Percentiles rank a stretch among this genome's conserved stretches.
phyloP scores from a whole-genome alignment of 768 basidiomycete genomes.

The Leucocoprinus sp. region DNA sequence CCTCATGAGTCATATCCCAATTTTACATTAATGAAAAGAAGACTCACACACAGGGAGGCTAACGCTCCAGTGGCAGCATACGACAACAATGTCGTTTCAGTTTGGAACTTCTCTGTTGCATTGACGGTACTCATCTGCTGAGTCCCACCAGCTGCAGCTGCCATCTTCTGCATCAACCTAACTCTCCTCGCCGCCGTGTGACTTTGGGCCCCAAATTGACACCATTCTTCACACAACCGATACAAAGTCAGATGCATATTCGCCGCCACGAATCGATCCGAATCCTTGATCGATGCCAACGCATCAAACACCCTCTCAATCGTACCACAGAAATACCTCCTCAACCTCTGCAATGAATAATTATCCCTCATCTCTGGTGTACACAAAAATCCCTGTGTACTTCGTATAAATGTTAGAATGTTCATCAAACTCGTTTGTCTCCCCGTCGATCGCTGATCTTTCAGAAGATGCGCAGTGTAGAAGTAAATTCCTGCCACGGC shows the following conservation, averaged over 20 bases:
- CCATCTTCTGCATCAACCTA: constrained; percentile 62
- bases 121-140: constrained; percentile 43
- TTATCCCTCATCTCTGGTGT: constrained; percentile 67
- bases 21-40: not conserved
- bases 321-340: constrained; percentile 86
- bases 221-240: constrained; percentile 90
- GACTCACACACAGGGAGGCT: constrained; percentile 80
- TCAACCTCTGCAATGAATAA: constrained; percentile 67
- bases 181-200: constrained; percentile 66
- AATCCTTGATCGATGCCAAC: constrained; percentile 57
- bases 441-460: constrained; percentile 57
- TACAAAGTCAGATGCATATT: constrained; percentile 75
- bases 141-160: constrained; percentile 46
- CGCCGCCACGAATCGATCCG: constrained; percentile 67
- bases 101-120: constrained; percentile 51
- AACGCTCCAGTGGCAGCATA: constrained; percentile 81
- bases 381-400: constrained; percentile 72
- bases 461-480: constrained; percentile 71
- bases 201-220: constrained; percentile 70
- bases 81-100: constrained; percentile 66
- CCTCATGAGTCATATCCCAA: constrained; percentile 2
- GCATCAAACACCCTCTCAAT: constrained; percentile 83
- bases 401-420: constrained; percentile 80
- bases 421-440: constrained; percentile 69
- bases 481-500: constrained; percentile 86